phyloP scores from a whole-genome alignment of 306 rosid genomes.

The Malus asiatica region DNA sequence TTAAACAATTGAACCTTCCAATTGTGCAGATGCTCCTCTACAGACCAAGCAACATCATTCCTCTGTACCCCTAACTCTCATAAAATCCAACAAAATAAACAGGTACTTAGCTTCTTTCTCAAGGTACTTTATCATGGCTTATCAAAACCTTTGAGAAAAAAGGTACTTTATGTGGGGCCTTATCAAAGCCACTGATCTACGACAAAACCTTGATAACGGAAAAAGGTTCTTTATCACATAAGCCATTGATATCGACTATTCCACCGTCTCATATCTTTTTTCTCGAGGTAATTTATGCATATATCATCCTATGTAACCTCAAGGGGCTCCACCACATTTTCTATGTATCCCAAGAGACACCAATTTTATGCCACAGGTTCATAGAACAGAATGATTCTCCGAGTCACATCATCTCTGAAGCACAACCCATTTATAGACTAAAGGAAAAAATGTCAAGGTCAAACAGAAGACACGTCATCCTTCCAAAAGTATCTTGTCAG shows the following conservation, averaged over 20 bases:
- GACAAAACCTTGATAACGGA: too few species aligned
- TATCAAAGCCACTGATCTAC: too few species aligned
- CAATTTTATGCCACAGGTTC: neutral
- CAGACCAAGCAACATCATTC: neutral
- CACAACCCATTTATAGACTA: neutral
- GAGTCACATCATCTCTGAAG: neutral
- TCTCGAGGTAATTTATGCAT: neutral
- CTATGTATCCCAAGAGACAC: neutral
- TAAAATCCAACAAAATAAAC: neutral
- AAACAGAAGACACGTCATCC: neutral
- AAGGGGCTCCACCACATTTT: neutral
- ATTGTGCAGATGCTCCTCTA: neutral
- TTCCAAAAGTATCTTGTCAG: neutral
- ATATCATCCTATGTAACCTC: neutral
- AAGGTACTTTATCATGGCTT: neutral
- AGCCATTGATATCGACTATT: neutral
- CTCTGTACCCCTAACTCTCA: neutral
- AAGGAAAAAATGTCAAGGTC: neutral
- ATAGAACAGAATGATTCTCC: neutral
- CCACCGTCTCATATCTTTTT: neutral
- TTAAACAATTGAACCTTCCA: neutral
- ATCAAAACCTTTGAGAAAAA: neutral
- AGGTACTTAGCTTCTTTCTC: neutral
- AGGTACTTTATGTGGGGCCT: neutral
- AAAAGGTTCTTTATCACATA: neutral